These are phyloP conservation scores for Theobroma grandiflorum DNA, from an alignment of 441 rosid genomes.

Conservation along the genomic window DNA sequence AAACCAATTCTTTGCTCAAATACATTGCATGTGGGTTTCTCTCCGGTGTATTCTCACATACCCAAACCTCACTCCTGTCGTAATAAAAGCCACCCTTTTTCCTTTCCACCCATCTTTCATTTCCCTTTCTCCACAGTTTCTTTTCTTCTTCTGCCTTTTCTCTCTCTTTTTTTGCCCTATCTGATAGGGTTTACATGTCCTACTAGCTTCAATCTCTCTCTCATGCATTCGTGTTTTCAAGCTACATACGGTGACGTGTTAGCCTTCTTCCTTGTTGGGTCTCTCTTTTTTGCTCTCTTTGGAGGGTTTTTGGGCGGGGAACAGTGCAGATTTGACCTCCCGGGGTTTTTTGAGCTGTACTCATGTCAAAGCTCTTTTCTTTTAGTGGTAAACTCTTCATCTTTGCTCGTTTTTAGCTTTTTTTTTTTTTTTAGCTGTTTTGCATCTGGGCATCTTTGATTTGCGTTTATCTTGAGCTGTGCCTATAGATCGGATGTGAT, in stretches of 20 bases:
- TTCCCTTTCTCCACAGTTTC: slow-evolving; percentile 1
- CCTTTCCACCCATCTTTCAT: background rate
- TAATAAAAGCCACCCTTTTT: slow-evolving; percentile 31
- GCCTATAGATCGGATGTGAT: slow-evolving; percentile 1
- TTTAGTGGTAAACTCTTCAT: slow-evolving; percentile 61
- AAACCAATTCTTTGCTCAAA: slow-evolving; percentile 41
- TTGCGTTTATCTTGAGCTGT: slow-evolving; percentile 12
- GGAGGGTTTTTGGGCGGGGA: slow-evolving; percentile 63
- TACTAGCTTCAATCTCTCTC: slow-evolving; percentile 42
- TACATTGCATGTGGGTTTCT: slow-evolving; percentile 70
- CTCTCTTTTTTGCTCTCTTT: slow-evolving; percentile 77
- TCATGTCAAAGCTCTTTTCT: slow-evolving; percentile 75
- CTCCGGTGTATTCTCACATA: slow-evolving; percentile 42
- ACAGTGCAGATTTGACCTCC: slow-evolving; percentile 47
- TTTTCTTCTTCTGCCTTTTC: background rate
- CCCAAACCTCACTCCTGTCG: slow-evolving; percentile 33
- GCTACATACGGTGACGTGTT: slow-evolving; percentile 29
- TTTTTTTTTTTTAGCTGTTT: slow-evolving; percentile 13
- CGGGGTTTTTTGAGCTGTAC: slow-evolving; percentile 56
- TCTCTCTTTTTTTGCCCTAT: slow-evolving; percentile 68
- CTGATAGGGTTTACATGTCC: slow-evolving; percentile 61
- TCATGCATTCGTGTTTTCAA: slow-evolving; percentile 59
- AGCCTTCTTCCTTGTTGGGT: slow-evolving; percentile 34
- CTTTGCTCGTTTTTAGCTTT: background rate
- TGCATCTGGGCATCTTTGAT: background rate